Conservation (phyloP, 192 early-diverging fungal genomes). For the Backusella westeae region DNA sequence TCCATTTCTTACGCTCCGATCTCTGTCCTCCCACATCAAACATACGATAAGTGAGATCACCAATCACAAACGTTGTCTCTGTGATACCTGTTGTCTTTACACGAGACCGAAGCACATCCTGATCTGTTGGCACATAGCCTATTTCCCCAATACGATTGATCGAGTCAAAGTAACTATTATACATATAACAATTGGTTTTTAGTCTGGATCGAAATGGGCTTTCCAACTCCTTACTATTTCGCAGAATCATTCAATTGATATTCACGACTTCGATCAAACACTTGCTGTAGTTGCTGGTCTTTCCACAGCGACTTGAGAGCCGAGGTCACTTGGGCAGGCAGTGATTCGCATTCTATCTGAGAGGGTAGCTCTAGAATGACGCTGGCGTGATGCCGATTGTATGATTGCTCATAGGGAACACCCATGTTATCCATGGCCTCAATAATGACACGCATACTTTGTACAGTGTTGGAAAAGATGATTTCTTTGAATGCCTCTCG, state of each 20-base stretch:
- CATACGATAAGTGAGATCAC: slow-evolving; percentile 92
- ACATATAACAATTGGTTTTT: background rate
- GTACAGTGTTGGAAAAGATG: slow-evolving; percentile 93
- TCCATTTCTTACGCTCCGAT: slow-evolving; percentile 98
- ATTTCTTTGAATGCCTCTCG: slow-evolving; percentile 91
- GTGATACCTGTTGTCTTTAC: slow-evolving; percentile 98
- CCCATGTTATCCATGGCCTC: slow-evolving; percentile 91
- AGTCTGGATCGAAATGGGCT: background rate
- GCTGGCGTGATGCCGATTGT: slow-evolving; percentile 66
- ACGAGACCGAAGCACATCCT: slow-evolving; percentile 94
- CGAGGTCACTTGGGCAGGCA: slow-evolving; percentile 72
- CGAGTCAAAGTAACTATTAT: slow-evolving; percentile 85
- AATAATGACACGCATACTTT: slow-evolving; percentile 92
- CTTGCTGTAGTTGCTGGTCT: slow-evolving; percentile 77
- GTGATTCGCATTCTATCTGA: slow-evolving; percentile 78
- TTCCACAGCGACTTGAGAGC: slow-evolving; percentile 83
- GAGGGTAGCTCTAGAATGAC: slow-evolving; percentile 76
- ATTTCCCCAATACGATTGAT: slow-evolving; percentile 83
- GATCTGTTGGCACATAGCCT: slow-evolving; percentile 87
- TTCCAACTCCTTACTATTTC: slow-evolving; percentile 64
- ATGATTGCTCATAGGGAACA: slow-evolving; percentile 74
- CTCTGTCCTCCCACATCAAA: slow-evolving; percentile 98
- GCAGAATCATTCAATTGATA: slow-evolving; percentile 98
- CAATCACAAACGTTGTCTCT: slow-evolving; percentile 89
- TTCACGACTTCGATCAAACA: slow-evolving; percentile 80